phyloP scores from a whole-genome alignment of 805 yeast genomes.

The Pichia nanzhaoensis region DNA sequence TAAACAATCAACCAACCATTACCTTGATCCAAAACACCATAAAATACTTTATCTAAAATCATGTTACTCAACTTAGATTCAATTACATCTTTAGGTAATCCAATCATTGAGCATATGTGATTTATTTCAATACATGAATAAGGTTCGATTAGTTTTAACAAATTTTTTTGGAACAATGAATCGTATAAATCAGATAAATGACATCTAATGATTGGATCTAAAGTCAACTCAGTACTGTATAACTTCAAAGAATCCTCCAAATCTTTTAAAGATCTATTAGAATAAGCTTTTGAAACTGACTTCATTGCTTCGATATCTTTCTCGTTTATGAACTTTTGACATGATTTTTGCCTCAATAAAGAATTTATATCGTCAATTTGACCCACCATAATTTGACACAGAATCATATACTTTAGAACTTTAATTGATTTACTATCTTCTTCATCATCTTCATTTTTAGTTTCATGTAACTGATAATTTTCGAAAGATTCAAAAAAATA shows the following conservation, averaged over 20 bases:
- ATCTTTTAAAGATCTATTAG: conserved; percentile 83
- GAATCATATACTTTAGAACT: conserved; percentile 85
- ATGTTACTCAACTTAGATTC: conserved; percentile 94
- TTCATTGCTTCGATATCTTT: conserved; percentile 93
- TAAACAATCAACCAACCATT: conserved; percentile 94
- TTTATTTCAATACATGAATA: conserved; percentile 92
- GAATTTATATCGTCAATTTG: conserved; percentile 78
- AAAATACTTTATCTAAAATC: conserved; percentile 93
- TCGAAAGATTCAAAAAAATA: conserved; percentile 95
- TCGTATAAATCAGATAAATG: conserved; percentile 93
- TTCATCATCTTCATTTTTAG: conserved; percentile 11
- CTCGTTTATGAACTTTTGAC: conserved; percentile 41
- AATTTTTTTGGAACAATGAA: conserved; percentile 84
- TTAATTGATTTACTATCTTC: conserved; percentile 44
- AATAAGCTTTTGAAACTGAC: conserved; percentile 83
- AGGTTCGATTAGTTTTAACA: conserved; percentile 92
- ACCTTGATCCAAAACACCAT: conserved; percentile 96
- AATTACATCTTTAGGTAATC: conserved; percentile 78
- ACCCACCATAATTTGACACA: conserved; percentile 90
- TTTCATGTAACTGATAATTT: conserved; percentile 54
- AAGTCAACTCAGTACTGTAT: conserved; percentile 67
- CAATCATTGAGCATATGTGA: conserved; percentile 82
- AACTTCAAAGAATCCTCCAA: conserved; percentile 76
- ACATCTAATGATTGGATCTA: conserved; percentile 82
- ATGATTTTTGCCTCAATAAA: conserved; percentile 63